A percentile compares a stretch with the other conserved stretches of the same genome.
phyloP scores from a whole-genome alignment of 2,329 filamentous ascomycete genomes.

The Seiridium cupressi region DNA sequence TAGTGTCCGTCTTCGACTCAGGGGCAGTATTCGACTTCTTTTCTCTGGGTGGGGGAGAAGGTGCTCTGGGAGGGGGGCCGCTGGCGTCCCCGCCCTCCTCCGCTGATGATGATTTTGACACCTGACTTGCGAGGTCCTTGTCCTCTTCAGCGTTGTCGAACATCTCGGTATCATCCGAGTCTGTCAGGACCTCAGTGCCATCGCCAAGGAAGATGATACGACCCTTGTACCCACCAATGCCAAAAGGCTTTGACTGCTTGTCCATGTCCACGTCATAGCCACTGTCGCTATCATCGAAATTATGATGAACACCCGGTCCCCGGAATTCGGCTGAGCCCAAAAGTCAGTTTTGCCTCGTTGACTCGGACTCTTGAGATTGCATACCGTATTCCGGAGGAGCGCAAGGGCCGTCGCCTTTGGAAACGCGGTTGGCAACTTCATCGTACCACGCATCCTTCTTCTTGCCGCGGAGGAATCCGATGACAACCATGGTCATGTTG shows the following conservation, averaged over 20 bases:
- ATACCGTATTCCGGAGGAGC: conserved; percentile 99
- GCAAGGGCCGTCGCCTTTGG: conserved; percentile 95
- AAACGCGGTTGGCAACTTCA: conserved; percentile 88
- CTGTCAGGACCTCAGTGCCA: conserved; percentile 87
- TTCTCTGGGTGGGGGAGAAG: conserved; percentile 27
- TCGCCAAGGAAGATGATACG: conserved; percentile 94
- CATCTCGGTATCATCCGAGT: conserved; percentile 88
- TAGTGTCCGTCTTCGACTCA: conserved; percentile 20
- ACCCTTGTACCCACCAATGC: conserved; percentile 70
- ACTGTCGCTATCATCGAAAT: conserved; percentile 77
- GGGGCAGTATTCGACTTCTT: conserved; percentile 24
- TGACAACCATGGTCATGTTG: conserved; percentile 97
- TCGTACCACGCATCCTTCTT: conserved; percentile 99
- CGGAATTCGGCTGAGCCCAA: conserved; percentile 72
- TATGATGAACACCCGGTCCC: conserved; percentile 77
- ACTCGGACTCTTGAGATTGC: conserved; percentile 42
- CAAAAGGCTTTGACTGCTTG: conserved; percentile 60
- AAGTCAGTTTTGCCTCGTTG: conserved; percentile 27
- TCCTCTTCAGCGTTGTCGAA: conserved; percentile 86
- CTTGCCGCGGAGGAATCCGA: conserved; percentile 87
- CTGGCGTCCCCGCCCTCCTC: conserved; percentile 25
- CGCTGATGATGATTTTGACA: conserved; percentile 56
- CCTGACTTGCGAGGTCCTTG: conserved; percentile 81
- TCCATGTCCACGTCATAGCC: conserved; percentile 76
- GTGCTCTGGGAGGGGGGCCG: conserved; percentile 27